phyloP scores from a whole-genome alignment of 2,329 filamentous ascomycete species.

The Calonectria crousiana region DNA sequence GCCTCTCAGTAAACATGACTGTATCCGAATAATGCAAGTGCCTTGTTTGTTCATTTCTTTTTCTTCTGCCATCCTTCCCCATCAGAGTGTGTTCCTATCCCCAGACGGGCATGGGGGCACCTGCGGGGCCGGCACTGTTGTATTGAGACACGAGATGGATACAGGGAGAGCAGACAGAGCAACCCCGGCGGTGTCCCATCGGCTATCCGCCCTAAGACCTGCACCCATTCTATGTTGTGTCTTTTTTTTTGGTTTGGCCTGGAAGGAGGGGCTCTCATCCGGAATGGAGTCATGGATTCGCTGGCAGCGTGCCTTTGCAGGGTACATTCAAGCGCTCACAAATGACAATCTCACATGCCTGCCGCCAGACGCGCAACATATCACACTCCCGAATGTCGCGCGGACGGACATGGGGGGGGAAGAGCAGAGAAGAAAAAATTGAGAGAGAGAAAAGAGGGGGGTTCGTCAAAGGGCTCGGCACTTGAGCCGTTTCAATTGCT shows the following conservation, averaged over 20 bases:
- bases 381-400: not conserved
- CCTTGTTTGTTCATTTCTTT: not conserved
- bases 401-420: not conserved
- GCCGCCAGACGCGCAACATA: conserved; percentile 21
- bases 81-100: not conserved
- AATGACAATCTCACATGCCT: conserved; percentile 21
- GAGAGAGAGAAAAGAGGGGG: not conserved
- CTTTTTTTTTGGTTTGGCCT: conserved; percentile 1
- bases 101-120: not conserved
- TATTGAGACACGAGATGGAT: not conserved
- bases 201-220: conserved; percentile 15
- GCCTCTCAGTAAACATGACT: not conserved
- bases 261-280: not conserved
- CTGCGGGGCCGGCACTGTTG: not conserved
- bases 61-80: not conserved
- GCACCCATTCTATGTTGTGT: not conserved
- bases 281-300: conserved; percentile 8
- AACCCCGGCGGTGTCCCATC: not conserved
- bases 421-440: not conserved
- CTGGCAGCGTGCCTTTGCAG: conserved; percentile 22
- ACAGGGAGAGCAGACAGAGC: not conserved
- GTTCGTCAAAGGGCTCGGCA: not conserved
- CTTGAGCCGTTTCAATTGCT: not conserved
- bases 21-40: not conserved
- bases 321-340: conserved; percentile 6